These are phyloP conservation scores for Pseudophaeomoniella oleicola DNA, from an alignment of 2,329 filamentous ascomycete genomes.

Conservation along the genomic window DNA sequence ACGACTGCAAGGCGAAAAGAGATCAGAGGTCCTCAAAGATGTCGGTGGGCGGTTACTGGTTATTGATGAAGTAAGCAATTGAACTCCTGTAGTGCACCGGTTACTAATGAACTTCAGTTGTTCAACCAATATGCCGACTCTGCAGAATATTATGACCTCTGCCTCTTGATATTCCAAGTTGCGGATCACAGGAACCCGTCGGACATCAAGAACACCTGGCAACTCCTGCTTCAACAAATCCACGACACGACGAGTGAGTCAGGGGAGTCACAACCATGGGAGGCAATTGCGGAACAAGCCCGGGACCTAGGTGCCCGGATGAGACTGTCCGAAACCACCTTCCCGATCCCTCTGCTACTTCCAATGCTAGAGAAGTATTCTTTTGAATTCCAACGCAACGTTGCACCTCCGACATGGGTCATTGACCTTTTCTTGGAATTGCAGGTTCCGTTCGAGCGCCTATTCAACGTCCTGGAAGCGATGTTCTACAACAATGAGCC, in stretches of 20 bases:
- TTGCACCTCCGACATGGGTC: constrained; percentile 40
- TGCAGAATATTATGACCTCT: constrained; percentile 86
- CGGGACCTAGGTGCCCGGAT: constrained; percentile 42
- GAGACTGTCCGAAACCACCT: constrained; percentile 39
- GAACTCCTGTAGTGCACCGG: constrained; percentile 8
- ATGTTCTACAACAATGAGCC: constrained; percentile 54
- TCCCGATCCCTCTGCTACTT: constrained; percentile 31
- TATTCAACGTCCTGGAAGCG: constrained; percentile 48
- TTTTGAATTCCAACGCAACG: constrained; percentile 31
- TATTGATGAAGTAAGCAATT: constrained; percentile 54
- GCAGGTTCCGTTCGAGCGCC: constrained; percentile 43
- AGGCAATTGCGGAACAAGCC: constrained; percentile 37
- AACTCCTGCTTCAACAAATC: constrained; percentile 59
- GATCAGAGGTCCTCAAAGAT: constrained; percentile 47
- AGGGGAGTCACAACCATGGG: constrained; percentile 28
- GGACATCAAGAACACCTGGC: constrained; percentile 75
- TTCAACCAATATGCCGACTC: constrained; percentile 86
- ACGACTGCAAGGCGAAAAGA: constrained; percentile 51
- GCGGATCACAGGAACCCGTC: constrained; percentile 82
- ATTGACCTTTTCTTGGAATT: constrained; percentile 52
- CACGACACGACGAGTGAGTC: constrained; percentile 40
- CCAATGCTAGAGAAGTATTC: constrained; percentile 41
- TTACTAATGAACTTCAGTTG: constrained; percentile 39
- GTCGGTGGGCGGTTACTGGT: constrained; percentile 67
- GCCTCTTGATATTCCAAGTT: constrained; percentile 78